Conservation (phyloP, 2,329 filamentous ascomycete genomes). For the Fusarium sp. region DNA sequence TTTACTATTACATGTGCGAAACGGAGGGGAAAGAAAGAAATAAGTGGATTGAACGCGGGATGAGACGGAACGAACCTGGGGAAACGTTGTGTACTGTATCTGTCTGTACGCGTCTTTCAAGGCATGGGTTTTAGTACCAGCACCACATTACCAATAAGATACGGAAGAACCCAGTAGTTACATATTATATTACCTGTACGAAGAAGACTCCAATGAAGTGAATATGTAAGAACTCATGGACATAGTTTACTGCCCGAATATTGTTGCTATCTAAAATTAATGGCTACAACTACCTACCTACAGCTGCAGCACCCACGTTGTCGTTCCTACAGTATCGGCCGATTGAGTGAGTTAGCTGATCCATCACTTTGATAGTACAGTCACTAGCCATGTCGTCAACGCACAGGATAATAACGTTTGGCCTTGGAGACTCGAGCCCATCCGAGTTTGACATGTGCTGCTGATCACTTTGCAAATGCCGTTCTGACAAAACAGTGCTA, state of each 20-base stretch:
- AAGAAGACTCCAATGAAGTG: not conserved
- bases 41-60: constrained; percentile 25
- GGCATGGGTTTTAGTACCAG: not conserved
- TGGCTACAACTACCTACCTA: not conserved
- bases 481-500: constrained; percentile 1
- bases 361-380: not conserved
- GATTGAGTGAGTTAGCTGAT: constrained; percentile 11
- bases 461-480: constrained; percentile 3
- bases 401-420: not conserved
- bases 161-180: not conserved
- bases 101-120: constrained; percentile 1
- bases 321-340: constrained; percentile 2
- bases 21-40: constrained; percentile 16
- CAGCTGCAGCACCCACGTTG: not conserved
- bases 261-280: not conserved
- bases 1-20: not conserved
- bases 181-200: not conserved
- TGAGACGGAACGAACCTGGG: constrained; percentile 21
- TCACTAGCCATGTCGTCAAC: not conserved
- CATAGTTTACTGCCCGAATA: not conserved
- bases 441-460: constrained; percentile 15
- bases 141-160: not conserved
- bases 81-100: constrained; percentile 7
- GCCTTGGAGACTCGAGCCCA: not conserved
- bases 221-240: not conserved